Evolutionary conservation across 73 alveolate genomes (phyloP).

Genomic region (Paraurostyla sp.): DNA sequence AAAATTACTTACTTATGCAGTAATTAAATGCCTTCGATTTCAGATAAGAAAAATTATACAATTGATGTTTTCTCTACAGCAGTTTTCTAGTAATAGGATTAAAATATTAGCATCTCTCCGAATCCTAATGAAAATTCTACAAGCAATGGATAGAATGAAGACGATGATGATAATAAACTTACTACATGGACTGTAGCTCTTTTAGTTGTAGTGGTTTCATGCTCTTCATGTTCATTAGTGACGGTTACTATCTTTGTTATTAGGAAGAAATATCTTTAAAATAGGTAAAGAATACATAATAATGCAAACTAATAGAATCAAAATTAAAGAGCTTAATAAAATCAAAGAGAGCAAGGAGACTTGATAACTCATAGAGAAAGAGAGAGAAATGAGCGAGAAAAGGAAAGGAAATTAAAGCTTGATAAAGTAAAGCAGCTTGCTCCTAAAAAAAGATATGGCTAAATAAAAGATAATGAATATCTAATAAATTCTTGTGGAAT

Average conservation of each 20-base stretch:
- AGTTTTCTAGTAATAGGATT: not conserved
- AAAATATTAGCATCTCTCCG: not conserved
- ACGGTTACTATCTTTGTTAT: not conserved
- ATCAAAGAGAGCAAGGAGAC: not conserved
- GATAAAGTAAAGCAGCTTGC: not conserved
- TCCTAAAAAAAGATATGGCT: not conserved
- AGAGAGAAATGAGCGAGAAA: not conserved
- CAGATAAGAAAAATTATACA: not conserved
- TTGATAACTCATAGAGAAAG: not conserved
- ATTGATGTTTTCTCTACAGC: not conserved
- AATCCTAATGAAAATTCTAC: not conserved
- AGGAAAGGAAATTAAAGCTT: not conserved
- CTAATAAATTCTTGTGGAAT: not conserved
- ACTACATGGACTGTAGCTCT: slow-evolving; percentile 21
- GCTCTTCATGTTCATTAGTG: not conserved
- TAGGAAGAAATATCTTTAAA: not conserved
- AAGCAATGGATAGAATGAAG: not conserved
- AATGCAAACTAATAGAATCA: not conserved
- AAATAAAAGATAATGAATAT: not conserved
- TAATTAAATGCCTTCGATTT: not conserved
- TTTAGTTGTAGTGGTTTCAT: not conserved
- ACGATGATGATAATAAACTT: not conserved
- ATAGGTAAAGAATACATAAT: not conserved
- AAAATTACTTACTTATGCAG: not conserved
- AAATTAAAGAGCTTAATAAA: not conserved